Base-by-base conservation (phyloP, 148 eudicot species). In the Camellia granthamiana region DNA sequence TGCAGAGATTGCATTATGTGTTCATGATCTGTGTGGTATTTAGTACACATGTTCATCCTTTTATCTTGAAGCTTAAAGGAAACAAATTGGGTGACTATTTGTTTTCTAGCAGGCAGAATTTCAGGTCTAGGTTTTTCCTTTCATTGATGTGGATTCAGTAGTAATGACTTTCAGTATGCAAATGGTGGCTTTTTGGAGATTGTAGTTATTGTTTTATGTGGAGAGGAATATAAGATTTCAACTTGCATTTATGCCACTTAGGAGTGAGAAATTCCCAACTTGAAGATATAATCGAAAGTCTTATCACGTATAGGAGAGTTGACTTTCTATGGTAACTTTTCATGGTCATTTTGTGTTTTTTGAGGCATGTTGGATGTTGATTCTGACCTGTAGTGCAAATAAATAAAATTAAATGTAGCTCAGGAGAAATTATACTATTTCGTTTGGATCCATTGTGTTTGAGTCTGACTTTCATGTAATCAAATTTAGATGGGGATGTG, bases 21-120 rank as follows among this genome's bases (percentile, higher is more conserved):
- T 76, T 76, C 14, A 23, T 54, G 79, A 23, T 77, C 79, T 77
- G 56, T 77, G 19, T 46, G 69, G 43, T 58, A 64, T 74, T 15
- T 47, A 56, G 30, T 64, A 65, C 42, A 30, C 9, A 12, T 63
- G 18, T 46, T 49, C 8, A 63, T 77, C 71, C 43, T 49, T 77
- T 64, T 56, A 30, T 77, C 21, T 30, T 52, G 72, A 67, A 78
- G 73, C 61, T 54, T 52, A 16, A 49, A 52, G 61, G 80, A 41
- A 30, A 78, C 15, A 5, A 10, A 41, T 21, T 19, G 18, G 61
- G 19, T 42, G 73, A 51, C 46, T 41, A 60, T 78, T 38, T 66
- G 63, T 78, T 67, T 42, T 67, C 63, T 18, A 41, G 79, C 49
- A 65, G 73, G 73, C 70, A 51, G 71, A 77, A 62, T 49, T 65